Conservation (phyloP, 225 moss, liverwort and hornwort genomes). For the Pseudisothecium myosuroides region DNA sequence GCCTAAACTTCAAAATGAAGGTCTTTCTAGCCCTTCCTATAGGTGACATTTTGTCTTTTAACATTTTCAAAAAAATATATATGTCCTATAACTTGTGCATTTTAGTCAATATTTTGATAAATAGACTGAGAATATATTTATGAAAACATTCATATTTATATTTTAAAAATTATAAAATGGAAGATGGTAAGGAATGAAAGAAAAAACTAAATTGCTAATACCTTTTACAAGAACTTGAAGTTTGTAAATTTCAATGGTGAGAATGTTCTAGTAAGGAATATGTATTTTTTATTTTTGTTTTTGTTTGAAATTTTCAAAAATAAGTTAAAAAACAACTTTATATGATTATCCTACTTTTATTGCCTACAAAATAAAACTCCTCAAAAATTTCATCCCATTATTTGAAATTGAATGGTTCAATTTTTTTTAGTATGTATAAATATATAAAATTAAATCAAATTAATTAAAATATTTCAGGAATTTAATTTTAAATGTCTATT, state of each 20-base stretch:
- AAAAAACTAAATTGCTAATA: background rate
- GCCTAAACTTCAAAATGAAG: background rate
- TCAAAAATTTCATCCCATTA: background rate
- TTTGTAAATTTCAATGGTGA: background rate
- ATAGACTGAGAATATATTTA: background rate
- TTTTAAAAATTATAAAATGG: background rate
- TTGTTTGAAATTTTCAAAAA: background rate
- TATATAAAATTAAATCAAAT: background rate
- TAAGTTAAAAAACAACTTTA: background rate
- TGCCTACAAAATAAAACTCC: too few species aligned
- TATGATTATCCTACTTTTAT: background rate
- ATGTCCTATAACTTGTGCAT: accelerated
- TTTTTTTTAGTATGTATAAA: background rate
- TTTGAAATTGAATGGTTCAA: background rate
- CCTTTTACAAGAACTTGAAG: background rate
- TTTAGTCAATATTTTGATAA: background rate
- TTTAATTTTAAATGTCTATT: accelerated
- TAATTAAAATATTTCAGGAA: too few species aligned
- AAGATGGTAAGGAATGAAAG: background rate
- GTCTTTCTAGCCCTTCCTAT: accelerated
- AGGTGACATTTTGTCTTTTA: background rate
- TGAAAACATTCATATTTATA: background rate
- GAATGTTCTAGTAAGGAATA: background rate
- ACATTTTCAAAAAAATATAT: background rate
- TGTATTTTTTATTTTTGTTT: background rate